Conservation (phyloP, 2,329 filamentous ascomycete species). For the Parafenestella ontariensis region DNA sequence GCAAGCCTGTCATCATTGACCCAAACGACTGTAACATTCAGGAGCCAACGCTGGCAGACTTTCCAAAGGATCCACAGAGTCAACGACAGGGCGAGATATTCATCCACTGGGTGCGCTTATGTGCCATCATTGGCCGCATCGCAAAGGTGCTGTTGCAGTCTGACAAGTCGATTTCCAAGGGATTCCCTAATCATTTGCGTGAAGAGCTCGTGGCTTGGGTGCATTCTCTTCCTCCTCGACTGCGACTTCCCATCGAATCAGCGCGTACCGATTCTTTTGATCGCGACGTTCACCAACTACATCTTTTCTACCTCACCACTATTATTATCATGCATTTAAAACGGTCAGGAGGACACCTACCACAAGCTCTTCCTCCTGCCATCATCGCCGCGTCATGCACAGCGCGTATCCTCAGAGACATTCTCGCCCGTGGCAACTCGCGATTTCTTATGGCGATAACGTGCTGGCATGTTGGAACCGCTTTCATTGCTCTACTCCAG, state of each 20-base stretch:
- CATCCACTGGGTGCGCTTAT: conserved; percentile 31
- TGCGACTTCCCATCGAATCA: conserved; percentile 21
- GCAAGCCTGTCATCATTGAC: conserved; percentile 31
- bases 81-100: conserved; percentile 32
- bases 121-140: conserved; percentile 31
- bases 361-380: conserved; percentile 29
- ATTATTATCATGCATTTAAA: conserved; percentile 31
- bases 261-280: conserved; percentile 23
- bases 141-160: conserved; percentile 26
- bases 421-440: conserved; percentile 30
- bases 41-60: conserved; percentile 26
- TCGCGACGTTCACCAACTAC: conserved; percentile 31
- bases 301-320: conserved; percentile 31
- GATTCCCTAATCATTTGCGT: conserved; percentile 18
- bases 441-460: conserved; percentile 33
- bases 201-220: conserved; percentile 29
- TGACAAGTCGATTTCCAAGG: conserved; percentile 5
- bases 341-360: conserved; percentile 27
- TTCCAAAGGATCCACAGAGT: conserved; percentile 23
- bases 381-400: conserved; percentile 32
- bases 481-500: conserved; percentile 30
- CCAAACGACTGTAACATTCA: conserved; percentile 30
- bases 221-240: conserved; percentile 19
- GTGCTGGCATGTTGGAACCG: conserved; percentile 31
- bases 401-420: conserved; percentile 26